These are phyloP conservation scores for Cercis canadensis DNA, from an alignment of 306 rosid species.

Conservation along the genomic window DNA sequence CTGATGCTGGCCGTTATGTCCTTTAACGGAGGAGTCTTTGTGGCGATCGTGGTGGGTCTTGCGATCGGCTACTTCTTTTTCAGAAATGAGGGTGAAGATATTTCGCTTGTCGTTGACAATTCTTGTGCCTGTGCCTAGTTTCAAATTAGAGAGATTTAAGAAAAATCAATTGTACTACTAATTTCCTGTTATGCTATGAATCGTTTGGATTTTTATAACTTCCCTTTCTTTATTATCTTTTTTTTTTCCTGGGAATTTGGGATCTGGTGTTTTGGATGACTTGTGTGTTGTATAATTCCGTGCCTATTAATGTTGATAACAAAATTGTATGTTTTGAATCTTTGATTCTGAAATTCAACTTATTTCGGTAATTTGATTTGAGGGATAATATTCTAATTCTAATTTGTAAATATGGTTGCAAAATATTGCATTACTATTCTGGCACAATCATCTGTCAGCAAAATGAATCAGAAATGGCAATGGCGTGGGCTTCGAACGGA, in stretches of 20 bases:
- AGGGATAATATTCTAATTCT: too few relatives aligned
- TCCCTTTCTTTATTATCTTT: neutral
- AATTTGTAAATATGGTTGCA: too few relatives aligned
- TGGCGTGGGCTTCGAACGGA: too few relatives aligned
- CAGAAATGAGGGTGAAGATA: conserved; percentile 65
- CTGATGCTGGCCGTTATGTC: conserved; percentile 94
- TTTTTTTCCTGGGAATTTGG: conserved; percentile 4
- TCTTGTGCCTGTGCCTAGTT: conserved; percentile 89
- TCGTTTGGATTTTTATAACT: neutral
- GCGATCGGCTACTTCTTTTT: conserved; percentile 70
- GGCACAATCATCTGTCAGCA: too few relatives aligned
- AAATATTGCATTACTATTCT: too few relatives aligned
- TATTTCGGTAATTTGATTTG: conserved; percentile 3
- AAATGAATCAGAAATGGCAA: too few relatives aligned
- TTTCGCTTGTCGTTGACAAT: conserved; percentile 53
- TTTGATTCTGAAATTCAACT: too few relatives aligned
- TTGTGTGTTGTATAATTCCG: neutral
- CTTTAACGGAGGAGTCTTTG: conserved; percentile 84
- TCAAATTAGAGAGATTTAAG: neutral
- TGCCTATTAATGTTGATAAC: conserved; percentile 7
- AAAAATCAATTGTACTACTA: neutral
- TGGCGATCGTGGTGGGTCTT: conserved; percentile 78
- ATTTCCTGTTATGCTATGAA: neutral
- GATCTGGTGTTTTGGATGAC: neutral
- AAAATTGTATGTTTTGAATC: neutral